A percentile compares a stretch with the other conserved stretches of the same genome.
phyloP scores from a whole-genome alignment of 2,329 filamentous ascomycete genomes.

The Orbilia ellipsospora region DNA sequence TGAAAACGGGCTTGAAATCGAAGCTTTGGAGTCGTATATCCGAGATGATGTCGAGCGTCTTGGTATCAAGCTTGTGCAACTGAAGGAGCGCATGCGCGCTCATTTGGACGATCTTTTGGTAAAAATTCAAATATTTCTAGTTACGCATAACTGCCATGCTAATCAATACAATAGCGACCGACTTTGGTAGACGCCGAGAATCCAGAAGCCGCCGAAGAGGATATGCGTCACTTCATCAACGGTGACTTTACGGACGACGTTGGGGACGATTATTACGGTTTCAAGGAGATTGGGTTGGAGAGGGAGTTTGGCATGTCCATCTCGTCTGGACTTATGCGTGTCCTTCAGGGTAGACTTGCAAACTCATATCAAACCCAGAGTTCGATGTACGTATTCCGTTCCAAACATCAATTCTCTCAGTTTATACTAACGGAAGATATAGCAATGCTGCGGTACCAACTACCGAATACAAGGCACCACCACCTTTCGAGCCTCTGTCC shows the following conservation, averaged over 20 bases:
- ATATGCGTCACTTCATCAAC: constrained; percentile 94
- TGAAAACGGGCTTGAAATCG: constrained; percentile 84
- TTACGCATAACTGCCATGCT: constrained; percentile 49
- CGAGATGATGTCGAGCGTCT: constrained; percentile 93
- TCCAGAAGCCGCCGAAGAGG: constrained; percentile 91
- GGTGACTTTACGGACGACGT: constrained; percentile 98
- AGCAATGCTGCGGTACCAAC: constrained; percentile 71
- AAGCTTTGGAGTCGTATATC: constrained; percentile 83
- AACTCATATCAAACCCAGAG: constrained; percentile 84
- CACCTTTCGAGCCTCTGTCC: constrained; percentile 80
- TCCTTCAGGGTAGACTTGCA: constrained; percentile 90
- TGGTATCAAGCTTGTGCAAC: constrained; percentile 78
- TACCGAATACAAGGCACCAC: constrained; percentile 74
- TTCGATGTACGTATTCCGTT: constrained; percentile 65
- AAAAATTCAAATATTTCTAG: constrained; percentile 35
- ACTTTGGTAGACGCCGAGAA: constrained; percentile 87
- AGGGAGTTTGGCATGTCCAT: constrained; percentile 88
- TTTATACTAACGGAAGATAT: constrained; percentile 51
- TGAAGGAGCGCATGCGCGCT: constrained; percentile 94
- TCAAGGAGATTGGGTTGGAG: constrained; percentile 92
- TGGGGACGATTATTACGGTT: constrained; percentile 98
- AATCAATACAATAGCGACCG: constrained; percentile 70
- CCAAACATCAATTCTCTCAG: constrained; percentile 9
- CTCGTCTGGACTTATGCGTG: constrained; percentile 90
- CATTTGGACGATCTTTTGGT: constrained; percentile 89